These are phyloP conservation scores for Vaccinium vitisidaea DNA, from an alignment of 148 eudicot species.

Conservation along the genomic window DNA sequence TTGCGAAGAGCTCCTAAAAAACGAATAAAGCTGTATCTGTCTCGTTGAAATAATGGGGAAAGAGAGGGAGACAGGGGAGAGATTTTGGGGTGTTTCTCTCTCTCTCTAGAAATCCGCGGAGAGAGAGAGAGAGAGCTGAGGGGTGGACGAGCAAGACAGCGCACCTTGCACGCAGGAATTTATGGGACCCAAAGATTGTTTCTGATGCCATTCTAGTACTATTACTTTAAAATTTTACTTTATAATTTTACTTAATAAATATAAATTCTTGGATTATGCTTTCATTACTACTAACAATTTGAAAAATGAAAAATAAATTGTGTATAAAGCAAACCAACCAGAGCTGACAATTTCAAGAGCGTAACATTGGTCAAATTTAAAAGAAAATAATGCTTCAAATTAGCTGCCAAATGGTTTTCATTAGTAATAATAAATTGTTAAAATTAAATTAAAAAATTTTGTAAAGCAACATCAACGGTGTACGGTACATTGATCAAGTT, in stretches of 20 bases:
- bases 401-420: not conserved
- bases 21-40: not conserved
- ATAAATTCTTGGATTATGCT: too few relatives aligned
- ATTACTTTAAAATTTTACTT: not conserved
- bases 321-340: not conserved
- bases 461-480: too few relatives aligned
- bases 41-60: not conserved
- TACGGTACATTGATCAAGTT: too few relatives aligned
- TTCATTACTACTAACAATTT: too few relatives aligned
- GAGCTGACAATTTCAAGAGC: not conserved
- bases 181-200: constrained; percentile 8
- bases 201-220: not conserved
- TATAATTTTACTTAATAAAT: too few relatives aligned
- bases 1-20: constrained; percentile 11
- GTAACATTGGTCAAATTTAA: too few relatives aligned
- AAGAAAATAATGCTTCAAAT: too few relatives aligned
- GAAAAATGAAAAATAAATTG: not conserved
- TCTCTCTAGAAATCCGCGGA: constrained; percentile 12
- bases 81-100: not conserved
- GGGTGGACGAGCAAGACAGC: constrained; percentile 33
- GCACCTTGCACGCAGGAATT: constrained; percentile 37
- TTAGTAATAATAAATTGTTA: too few relatives aligned
- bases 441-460: too few relatives aligned
- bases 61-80: not conserved
- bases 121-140: constrained; percentile 14